Evolutionary conservation across 75 land plant species (phyloP), one percentile per base, ranked within the genome.

Genomic region (Adiantum capillusveneris): DNA sequence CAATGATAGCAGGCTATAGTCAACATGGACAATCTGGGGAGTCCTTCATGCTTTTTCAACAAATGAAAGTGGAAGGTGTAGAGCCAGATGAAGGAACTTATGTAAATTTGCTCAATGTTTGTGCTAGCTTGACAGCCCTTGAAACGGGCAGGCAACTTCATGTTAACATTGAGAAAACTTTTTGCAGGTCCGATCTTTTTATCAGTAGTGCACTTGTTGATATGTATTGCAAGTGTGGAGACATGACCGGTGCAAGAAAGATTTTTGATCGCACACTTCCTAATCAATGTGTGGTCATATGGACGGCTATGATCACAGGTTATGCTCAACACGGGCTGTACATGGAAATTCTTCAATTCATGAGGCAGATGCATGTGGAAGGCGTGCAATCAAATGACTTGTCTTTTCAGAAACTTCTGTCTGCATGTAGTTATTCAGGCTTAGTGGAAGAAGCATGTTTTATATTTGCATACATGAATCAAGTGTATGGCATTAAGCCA

Each of bases 281-380:
- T 20, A 55, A 57, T 36, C 53, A 42, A 56, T 76, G 72, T 62
- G 58, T 79, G 16, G 69, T 78, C 17, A 46, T 79, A 29, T 85
- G 88, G 88, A 75, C 69, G 43, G 62, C 82, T n/a, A 78, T 85
- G 79, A 82, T 85, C 25, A 41, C 79, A n/a, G 79, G 56, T 18
- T 82, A 67, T 60, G 59, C 80, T n/a, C 26, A 57, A 25, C 60
- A 69, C 18, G 71, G 78, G 44, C 65, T 63, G 29, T 70, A 65
- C 7, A 21, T 74, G 52, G 74, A 75, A 26, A 82, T 86, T 2
- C 28, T 85, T 5, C 13, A 58, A 29, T 31, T 71, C 3, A 68
- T 81, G 22, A 53, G 51, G 16, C 56, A 72, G 12, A 75, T 78
- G 44, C 52, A 59, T 37, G 19, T 25, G 0, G 25, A 24, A 14